Base-by-base conservation (phyloP, 2,329 filamentous ascomycete species). In the Nannizzia gypsea region DNA sequence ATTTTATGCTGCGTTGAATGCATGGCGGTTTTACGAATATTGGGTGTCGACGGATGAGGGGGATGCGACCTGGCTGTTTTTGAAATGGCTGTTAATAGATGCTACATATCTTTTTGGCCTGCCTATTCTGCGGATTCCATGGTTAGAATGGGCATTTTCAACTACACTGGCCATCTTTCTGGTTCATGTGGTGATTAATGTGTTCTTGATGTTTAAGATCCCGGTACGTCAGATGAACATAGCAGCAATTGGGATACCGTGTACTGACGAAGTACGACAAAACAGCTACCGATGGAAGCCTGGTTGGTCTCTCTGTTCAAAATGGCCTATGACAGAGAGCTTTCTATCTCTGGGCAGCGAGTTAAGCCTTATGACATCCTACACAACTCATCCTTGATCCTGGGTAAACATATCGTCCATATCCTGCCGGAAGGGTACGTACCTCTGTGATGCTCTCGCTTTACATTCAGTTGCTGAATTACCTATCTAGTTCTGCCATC, bases 371-470 rank as follows among this genome's bases (percentile, higher is more conserved):
- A 87, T 28, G 86, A 83, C 63, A 91, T 99, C 64, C 78, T 96
- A 63, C 89, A 96, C 71, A 96, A 97, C 71, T 83, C 89, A 34
- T 96, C 91, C 22, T 81, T 97, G 68, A 97, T 99, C 64, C 82
- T 96, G 75, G 93, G 93, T 69, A 93, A 90, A 72, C 91, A 97
- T 76, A 95, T 96, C 67, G 92, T 99, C 73, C 93, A 99, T 71
- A 96, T 99, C 69, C 78, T 99, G 59, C 93, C 93, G 1, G 93
- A 99, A 78, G 95, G 95, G 78, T 87, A 72, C 66, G 79, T 70
- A 40, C 54, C 28, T 20, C 20, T 9, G 26, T 48, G 13, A n/a
- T 34, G n/a, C 40, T 60, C 17, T 40, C 57, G 24, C 26, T 38
- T 13, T 3, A n/a, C 38, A 38, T 48, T 46, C 34, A 61, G 11